phyloP scores from a whole-genome alignment of 2,329 filamentous ascomycete genomes.

The Aureobasidium uvarum region DNA sequence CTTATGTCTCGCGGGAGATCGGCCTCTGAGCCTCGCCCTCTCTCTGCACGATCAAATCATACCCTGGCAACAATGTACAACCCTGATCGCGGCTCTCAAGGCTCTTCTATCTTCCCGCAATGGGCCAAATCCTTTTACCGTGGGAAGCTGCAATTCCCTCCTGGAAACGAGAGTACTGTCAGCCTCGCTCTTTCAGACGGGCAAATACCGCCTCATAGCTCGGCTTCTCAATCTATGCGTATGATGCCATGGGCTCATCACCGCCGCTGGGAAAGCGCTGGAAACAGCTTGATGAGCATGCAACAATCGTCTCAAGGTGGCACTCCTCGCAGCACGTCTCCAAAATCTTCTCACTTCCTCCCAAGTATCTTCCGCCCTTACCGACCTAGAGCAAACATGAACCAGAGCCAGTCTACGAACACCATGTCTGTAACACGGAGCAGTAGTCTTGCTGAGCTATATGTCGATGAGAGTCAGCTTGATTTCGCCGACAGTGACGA shows the following conservation, averaged over 20 bases:
- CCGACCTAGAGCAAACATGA: constrained; percentile 31
- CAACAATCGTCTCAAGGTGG: neutral
- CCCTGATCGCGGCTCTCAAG: constrained; percentile 34
- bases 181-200: constrained; percentile 20
- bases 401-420: constrained; percentile 25
- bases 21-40: constrained; percentile 30
- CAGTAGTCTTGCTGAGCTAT: constrained; percentile 26
- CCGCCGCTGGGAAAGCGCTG: constrained; percentile 20
- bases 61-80: constrained; percentile 32
- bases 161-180: constrained; percentile 22
- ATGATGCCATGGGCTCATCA: constrained; percentile 23
- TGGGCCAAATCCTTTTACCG: constrained; percentile 42
- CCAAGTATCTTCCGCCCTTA: constrained; percentile 39
- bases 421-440: constrained; percentile 12
- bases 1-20: constrained; percentile 37
- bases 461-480: constrained; percentile 17
- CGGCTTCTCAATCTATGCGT: neutral
- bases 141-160: constrained; percentile 32
- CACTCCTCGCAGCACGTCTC: constrained; percentile 18
- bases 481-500: neutral
- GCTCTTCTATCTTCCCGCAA: constrained; percentile 38
- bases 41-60: constrained; percentile 36
- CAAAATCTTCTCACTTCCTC: constrained; percentile 37
- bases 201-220: neutral
- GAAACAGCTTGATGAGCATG: constrained; percentile 19